phyloP scores from a whole-genome alignment of 345 rosid species.

The Gossypium stocksii region DNA sequence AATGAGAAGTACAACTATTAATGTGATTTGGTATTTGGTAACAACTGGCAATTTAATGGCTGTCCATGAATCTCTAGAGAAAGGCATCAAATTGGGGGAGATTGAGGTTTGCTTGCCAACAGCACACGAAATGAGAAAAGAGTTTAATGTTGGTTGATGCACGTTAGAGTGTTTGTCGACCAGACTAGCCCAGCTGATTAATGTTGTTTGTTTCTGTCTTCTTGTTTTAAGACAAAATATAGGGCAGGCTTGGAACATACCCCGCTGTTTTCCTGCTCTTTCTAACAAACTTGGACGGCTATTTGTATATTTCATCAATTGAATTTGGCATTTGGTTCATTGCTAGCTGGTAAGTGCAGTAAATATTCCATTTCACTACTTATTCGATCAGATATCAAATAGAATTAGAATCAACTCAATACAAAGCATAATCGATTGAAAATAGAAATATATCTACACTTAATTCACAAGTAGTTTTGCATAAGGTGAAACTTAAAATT shows the following conservation, averaged over 20 bases:
- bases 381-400: too few species aligned
- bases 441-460: too few species aligned
- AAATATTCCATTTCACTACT: too few species aligned
- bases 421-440: too few species aligned
- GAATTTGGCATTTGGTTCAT: not conserved
- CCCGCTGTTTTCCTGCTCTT: not conserved
- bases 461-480: too few species aligned
- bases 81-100: not conserved
- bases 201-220: constrained; percentile 23
- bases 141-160: constrained; percentile 19
- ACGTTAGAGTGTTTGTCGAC: constrained; percentile 47
- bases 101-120: constrained; percentile 19
- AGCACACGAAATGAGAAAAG: not conserved
- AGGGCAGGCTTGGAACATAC: not conserved
- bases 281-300: not conserved
- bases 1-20: not conserved
- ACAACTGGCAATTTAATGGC: not conserved
- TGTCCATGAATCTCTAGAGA: constrained; percentile 19
- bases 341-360: not conserved
- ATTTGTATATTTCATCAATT: not conserved
- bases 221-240: not conserved
- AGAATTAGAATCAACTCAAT: too few species aligned
- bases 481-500: too few species aligned
- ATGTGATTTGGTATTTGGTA: constrained; percentile 1
- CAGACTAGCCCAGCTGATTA: constrained; percentile 15